Evolutionary conservation across 306 rosid species (phyloP).

Genomic region (Prunus kanzakura): DNA sequence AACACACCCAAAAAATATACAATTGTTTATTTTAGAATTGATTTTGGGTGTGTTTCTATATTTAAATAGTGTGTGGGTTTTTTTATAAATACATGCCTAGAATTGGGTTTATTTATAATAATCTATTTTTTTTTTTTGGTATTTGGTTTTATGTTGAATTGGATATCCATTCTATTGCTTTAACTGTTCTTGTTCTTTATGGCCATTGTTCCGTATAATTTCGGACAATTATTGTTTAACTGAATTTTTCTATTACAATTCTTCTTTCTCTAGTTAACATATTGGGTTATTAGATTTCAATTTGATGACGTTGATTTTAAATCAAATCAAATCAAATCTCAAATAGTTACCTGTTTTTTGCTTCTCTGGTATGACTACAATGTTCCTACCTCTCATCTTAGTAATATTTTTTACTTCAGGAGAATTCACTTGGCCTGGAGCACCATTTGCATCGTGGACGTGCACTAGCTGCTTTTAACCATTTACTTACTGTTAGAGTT

Average conservation of each 20-base stretch:
- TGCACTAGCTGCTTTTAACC: conserved; percentile 82
- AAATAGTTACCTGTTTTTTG: neutral
- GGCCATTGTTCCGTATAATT: neutral
- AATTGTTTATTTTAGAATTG: too few relatives aligned
- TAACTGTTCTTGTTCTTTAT: neutral
- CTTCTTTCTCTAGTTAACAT: neutral
- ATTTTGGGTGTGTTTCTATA: too few relatives aligned
- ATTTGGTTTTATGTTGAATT: neutral
- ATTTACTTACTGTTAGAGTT: conserved; percentile 63
- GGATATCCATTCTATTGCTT: neutral
- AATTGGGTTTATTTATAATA: too few relatives aligned
- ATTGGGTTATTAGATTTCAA: neutral
- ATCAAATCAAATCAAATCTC: neutral
- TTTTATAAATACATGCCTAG: too few relatives aligned
- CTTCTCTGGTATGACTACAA: conserved; percentile 8
- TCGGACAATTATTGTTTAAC: neutral
- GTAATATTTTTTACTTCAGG: conserved; percentile 49
- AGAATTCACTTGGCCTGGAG: conserved; percentile 78
- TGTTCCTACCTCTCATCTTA: conserved; percentile 15
- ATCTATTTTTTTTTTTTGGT: too few relatives aligned
- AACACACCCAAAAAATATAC: too few relatives aligned
- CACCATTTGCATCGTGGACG: conserved; percentile 96
- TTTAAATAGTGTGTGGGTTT: too few relatives aligned
- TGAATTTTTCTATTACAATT: neutral
- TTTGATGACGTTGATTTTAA: neutral